phyloP scores from a whole-genome alignment of 1,284 basidiomycete species.

The Bjerkandera adusta region DNA sequence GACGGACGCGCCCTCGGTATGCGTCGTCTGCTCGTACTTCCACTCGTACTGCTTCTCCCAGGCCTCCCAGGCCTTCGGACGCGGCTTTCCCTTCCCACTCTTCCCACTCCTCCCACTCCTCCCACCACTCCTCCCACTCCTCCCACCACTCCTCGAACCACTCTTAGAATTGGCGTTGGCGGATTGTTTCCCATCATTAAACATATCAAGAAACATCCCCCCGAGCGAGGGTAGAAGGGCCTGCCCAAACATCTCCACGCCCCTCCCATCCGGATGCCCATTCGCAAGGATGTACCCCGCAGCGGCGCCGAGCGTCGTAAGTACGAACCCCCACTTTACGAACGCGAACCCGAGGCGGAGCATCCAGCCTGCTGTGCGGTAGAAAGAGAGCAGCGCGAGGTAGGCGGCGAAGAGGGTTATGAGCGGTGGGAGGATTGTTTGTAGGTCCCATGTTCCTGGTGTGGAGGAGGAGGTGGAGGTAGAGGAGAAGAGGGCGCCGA shows the following conservation, averaged over 20 bases:
- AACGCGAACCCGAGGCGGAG: slow-evolving; percentile 64
- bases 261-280: slow-evolving; percentile 30
- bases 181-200: too few species aligned
- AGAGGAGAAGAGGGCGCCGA: slow-evolving; percentile 44
- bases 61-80: slow-evolving; percentile 64
- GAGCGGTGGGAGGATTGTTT: slow-evolving; percentile 68
- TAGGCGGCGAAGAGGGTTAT: slow-evolving; percentile 71
- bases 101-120: too few species aligned
- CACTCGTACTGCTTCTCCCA: slow-evolving; percentile 59
- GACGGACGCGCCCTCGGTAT: slow-evolving; percentile 29
- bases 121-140: slow-evolving; percentile 11
- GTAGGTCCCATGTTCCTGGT: slow-evolving; percentile 64
- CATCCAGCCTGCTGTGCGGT: slow-evolving; percentile 74
- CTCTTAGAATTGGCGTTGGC: slow-evolving; percentile 39
- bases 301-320: slow-evolving; percentile 48
- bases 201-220: slow-evolving; percentile 39
- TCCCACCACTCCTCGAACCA: slow-evolving; percentile 24
- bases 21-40: slow-evolving; percentile 44
- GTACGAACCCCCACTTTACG: slow-evolving; percentile 70
- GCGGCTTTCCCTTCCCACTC: slow-evolving; percentile 23
- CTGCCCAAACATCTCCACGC: slow-evolving; percentile 24
- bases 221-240: slow-evolving; percentile 38
- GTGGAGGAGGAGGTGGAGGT: slow-evolving; percentile 36
- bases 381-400: slow-evolving; percentile 67
- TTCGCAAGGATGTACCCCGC: slow-evolving; percentile 48